Evolutionary conservation across 192 early-diverging fungal genomes (phyloP), one percentile per base, ranked within the genome.

Genomic region (Phlyctochytrium planicorne): DNA sequence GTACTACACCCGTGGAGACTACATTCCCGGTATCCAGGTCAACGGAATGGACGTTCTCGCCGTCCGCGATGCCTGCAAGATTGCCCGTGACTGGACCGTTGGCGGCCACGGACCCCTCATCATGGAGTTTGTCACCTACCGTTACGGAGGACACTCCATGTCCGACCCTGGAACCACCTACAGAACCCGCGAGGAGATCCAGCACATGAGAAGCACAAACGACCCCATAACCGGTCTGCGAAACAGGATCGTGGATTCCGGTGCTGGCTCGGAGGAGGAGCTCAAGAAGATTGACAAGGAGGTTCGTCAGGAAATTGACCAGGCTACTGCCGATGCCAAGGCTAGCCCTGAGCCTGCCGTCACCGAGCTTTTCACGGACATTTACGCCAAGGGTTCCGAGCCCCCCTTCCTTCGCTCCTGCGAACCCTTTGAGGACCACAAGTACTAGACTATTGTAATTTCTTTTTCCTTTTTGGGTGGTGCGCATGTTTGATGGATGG

Each of bases 111-210:
- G 96, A 12, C 95, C 96, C 37, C 75, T 97, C 61, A 86, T 98
- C 31, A 84, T 97, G 77, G 95, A 98, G 85, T 87, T 96, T 86
- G 89, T 90, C 69, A 98, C 96, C 29, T 98, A 98, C 84, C 94
- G 95, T 60, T 98, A 98, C 82, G 96, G 95, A 79, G 96, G 96
- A 61, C 96, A 98, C 93, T 98, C 96, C 70, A 98, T 98, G 96
- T 98, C 95, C 64, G 95, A 98, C 80, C 96, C 95, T 27, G 96
- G 96, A 70, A 98, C 95, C 78, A 97, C 93, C 37, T 98, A 98
- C 91, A 91, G 96, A 70, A 95, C 94, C 63, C 93, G 96, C 79
- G 96, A 98, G 83, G 94, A 98, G 85, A 94, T 97, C 67, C 93
- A 96, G 81, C 88, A 98, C 78, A 98, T 98, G 95, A 89, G 95